These are phyloP conservation scores for Coniochaeta sp. DNA, from an alignment of 2,329 filamentous ascomycete species.

Conservation along the genomic window DNA sequence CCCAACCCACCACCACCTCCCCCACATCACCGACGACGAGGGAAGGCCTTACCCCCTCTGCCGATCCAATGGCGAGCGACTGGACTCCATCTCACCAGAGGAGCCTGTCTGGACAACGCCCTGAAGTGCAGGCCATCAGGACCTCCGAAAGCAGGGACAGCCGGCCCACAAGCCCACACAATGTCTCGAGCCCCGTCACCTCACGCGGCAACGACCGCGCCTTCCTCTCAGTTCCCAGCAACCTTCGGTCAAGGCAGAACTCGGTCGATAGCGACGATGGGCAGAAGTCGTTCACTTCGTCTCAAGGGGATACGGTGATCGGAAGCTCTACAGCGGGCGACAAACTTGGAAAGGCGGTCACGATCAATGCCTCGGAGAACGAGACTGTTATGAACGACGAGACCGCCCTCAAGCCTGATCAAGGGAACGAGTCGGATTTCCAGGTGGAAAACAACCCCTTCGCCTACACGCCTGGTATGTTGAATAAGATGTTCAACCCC, in stretches of 20 bases:
- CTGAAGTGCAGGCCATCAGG: conserved; percentile 45
- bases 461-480: conserved; percentile 74
- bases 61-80: conserved; percentile 21
- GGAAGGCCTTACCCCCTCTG: conserved; percentile 29
- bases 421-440: conserved; percentile 71
- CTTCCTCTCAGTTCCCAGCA: conserved; percentile 61
- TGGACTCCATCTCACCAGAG: conserved; percentile 20
- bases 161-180: conserved; percentile 65
- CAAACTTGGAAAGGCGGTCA: conserved; percentile 26
- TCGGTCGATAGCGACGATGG: conserved; percentile 63
- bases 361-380: conserved; percentile 30
- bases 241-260: conserved; percentile 55
- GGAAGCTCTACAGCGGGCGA: conserved; percentile 35
- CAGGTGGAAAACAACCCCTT: conserved; percentile 73
- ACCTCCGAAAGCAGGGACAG: conserved; percentile 62
- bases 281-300: conserved; percentile 48
- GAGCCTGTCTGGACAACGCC: conserved; percentile 18
- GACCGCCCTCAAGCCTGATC: conserved; percentile 67
- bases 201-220: conserved; percentile 39
- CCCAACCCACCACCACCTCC: conserved; percentile 20
- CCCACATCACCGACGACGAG: conserved; percentile 30
- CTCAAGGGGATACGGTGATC: conserved; percentile 57
- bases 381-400: conserved; percentile 56
- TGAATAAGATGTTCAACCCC: conserved; percentile 83
- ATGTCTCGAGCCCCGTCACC: conserved; percentile 55